These are phyloP conservation scores for Claviceps arundinis DNA, from an alignment of 2,329 filamentous ascomycete genomes.

Conservation along the genomic window DNA sequence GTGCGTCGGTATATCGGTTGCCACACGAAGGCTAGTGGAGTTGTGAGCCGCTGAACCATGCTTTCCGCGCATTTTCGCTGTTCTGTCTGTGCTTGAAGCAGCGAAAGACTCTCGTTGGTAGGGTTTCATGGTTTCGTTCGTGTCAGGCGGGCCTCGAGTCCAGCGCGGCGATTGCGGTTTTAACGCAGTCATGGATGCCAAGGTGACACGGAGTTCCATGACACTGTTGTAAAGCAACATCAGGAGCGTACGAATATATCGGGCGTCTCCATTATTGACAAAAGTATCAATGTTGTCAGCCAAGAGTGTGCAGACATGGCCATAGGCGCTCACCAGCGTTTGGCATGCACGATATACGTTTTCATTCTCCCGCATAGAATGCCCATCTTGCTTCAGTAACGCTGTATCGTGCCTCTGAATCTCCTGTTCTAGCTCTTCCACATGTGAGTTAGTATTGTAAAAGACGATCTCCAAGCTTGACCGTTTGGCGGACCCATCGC, in stretches of 20 bases:
- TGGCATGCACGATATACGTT: constrained; percentile 50
- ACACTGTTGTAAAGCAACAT: constrained; percentile 54
- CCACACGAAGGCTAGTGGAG: constrained; percentile 39
- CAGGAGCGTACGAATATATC: constrained; percentile 52
- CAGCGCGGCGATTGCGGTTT: constrained; percentile 10
- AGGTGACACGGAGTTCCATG: constrained; percentile 49
- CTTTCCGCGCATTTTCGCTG: constrained; percentile 19
- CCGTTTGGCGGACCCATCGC: constrained; percentile 45
- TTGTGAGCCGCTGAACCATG: constrained; percentile 31
- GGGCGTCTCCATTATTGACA: constrained; percentile 50
- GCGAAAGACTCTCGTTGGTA: constrained; percentile 38
- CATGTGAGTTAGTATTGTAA: constrained; percentile 53
- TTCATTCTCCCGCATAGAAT: constrained; percentile 42
- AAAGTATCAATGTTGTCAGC: constrained; percentile 50
- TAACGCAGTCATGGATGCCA: constrained; percentile 21
- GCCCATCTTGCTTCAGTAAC: constrained; percentile 32
- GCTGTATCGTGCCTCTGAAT: constrained; percentile 47
- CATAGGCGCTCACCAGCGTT: constrained; percentile 51
- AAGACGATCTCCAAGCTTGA: constrained; percentile 55
- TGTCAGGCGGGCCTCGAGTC: constrained; percentile 10
- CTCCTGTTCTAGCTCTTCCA: constrained; percentile 51
- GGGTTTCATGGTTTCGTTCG: constrained; percentile 35
- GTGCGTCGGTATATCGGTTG: constrained; percentile 36
- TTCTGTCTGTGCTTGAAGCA: constrained; percentile 39
- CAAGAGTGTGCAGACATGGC: constrained; percentile 49